Evolutionary conservation across 2,329 filamentous ascomycete species (phyloP).

Genomic region (Cyphellophora attinorum): DNA sequence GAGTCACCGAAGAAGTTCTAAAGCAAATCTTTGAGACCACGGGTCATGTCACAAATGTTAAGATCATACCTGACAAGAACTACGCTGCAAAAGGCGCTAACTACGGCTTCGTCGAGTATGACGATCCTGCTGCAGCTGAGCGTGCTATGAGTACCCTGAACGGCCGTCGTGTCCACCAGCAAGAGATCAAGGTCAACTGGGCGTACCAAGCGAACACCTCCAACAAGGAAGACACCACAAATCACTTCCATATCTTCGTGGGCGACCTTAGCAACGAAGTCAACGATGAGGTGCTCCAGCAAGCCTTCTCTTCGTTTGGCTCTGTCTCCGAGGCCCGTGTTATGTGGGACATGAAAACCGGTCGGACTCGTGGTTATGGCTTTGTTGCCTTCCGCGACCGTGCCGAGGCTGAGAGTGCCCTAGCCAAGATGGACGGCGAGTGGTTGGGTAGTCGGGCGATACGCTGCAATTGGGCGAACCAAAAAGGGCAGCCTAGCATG

Average conservation of each 20-base stretch:
- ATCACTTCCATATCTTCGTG: constrained; percentile 98
- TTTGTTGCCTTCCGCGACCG: constrained; percentile 97
- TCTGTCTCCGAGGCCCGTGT: constrained; percentile 94
- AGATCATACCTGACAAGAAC: constrained; percentile 99
- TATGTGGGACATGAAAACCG: constrained; percentile 99
- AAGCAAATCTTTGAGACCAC: constrained; percentile 98
- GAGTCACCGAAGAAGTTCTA: constrained; percentile 91
- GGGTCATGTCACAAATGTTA: constrained; percentile 95
- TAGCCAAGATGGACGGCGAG: constrained; percentile 97
- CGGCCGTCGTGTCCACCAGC: constrained; percentile 88
- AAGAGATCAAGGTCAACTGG: constrained; percentile 98
- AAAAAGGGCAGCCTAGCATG: constrained; percentile 98
- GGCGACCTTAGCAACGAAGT: constrained; percentile 97
- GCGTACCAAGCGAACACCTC: constrained; percentile 93
- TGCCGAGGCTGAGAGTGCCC: constrained; percentile 83
- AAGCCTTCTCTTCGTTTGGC: constrained; percentile 93
- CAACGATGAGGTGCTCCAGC: constrained; percentile 86
- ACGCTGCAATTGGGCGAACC: constrained; percentile 99
- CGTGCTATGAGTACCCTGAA: constrained; percentile 96
- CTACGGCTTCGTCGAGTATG: constrained; percentile 98
- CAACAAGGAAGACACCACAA: constrained; percentile 94
- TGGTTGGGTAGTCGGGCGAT: constrained; percentile 98
- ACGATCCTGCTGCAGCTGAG: constrained; percentile 92
- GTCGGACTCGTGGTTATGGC: constrained; percentile 90
- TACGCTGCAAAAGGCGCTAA: constrained; percentile 88